These are phyloP conservation scores for Apiospora arundinis DNA, from an alignment of 2,329 filamentous ascomycete genomes.

Conservation along the genomic window DNA sequence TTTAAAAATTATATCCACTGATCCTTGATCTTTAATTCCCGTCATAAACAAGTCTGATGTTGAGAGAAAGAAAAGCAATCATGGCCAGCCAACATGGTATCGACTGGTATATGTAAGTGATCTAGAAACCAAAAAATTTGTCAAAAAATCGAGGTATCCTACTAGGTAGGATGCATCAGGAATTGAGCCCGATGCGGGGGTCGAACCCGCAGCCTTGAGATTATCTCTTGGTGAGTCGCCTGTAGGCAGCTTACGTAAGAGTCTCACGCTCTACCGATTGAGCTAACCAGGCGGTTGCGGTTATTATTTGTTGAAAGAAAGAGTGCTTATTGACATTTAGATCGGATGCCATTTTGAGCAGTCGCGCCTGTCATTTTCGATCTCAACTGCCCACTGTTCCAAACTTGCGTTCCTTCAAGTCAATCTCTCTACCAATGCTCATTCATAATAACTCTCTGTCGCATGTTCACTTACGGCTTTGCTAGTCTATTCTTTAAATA, in stretches of 20 bases:
- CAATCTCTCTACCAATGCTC: too few species aligned
- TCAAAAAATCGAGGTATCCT: constrained; percentile 1
- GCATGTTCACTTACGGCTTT: too few species aligned
- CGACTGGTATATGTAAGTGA: not conserved
- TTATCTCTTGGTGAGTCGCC: constrained; percentile 27
- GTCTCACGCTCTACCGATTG: constrained; percentile 78
- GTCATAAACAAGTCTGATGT: not conserved
- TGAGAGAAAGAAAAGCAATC: not conserved
- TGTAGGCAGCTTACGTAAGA: constrained; percentile 45
- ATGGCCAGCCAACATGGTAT: too few species aligned
- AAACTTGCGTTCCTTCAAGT: too few species aligned
- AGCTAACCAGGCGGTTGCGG: constrained; percentile 57
- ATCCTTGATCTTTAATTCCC: not conserved
- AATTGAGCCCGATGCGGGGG: constrained; percentile 51
- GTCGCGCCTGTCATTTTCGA: not conserved
- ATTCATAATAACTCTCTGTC: too few species aligned
- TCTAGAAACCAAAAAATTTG: too few species aligned
- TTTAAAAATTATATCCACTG: not conserved
- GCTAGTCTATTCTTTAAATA: too few species aligned
- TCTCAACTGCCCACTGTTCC: not conserved
- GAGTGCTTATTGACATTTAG: rapidly evolving
- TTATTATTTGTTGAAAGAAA: not conserved
- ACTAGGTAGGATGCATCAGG: constrained; percentile 32
- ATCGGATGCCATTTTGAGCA: too few species aligned
- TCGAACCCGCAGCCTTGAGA: constrained; percentile 34